phyloP scores from a whole-genome alignment of 2,329 filamentous ascomycete genomes.

The Cladosporium halotolerans region DNA sequence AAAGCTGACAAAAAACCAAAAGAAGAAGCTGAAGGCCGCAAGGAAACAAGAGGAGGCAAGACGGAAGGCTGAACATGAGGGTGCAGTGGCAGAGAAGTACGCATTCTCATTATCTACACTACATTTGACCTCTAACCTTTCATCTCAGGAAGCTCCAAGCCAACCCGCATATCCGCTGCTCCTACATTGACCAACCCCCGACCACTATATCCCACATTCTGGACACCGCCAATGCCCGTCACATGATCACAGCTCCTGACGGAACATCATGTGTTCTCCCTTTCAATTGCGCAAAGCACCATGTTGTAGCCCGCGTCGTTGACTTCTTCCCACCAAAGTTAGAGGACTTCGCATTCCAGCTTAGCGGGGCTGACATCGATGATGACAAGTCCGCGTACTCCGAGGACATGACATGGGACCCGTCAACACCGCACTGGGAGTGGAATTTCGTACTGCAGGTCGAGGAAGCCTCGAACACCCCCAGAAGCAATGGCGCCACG shows the following conservation, averaged over 20 bases:
- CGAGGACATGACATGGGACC: constrained; percentile 7
- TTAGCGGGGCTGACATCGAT: not conserved
- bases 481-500: not conserved
- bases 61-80: not conserved
- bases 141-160: constrained; percentile 4
- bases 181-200: constrained; percentile 36
- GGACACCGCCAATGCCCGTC: constrained; percentile 38
- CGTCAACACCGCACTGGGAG: constrained; percentile 53
- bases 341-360: constrained; percentile 57
- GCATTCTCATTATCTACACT: not conserved
- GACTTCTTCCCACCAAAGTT: constrained; percentile 70
- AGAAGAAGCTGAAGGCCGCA: constrained; percentile 30
- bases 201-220: constrained; percentile 45
- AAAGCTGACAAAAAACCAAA: constrained; percentile 27
- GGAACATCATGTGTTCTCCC: constrained; percentile 19
- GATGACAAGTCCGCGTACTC: constrained; percentile 32
- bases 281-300: constrained; percentile 59
- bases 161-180: constrained; percentile 34
- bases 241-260: constrained; percentile 37
- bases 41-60: constrained; percentile 26
- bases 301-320: constrained; percentile 65
- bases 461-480: not conserved
- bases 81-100: not conserved
- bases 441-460: constrained; percentile 79
- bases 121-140: no score